Percentiles rank a stretch among this genome's conserved stretches.
These are phyloP conservation scores for Aspergillus aculeatus DNA, from an alignment of 2,329 filamentous ascomycete genomes.

Conservation along the genomic window DNA sequence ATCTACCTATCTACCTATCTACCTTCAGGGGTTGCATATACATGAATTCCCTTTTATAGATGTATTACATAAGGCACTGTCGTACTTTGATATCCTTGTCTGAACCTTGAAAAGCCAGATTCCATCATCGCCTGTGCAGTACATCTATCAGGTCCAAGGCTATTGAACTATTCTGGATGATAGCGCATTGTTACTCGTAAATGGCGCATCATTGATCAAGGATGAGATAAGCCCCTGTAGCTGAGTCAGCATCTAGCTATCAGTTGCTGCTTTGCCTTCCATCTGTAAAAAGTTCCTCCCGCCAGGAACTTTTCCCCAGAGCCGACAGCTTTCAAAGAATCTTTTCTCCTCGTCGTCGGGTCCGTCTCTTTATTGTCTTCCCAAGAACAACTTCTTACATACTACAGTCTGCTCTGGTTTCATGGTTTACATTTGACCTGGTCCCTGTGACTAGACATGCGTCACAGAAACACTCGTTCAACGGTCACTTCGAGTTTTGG, in stretches of 20 bases:
- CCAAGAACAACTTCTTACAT: not conserved
- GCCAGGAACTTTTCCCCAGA: not conserved
- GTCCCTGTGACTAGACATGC: slow-evolving; percentile 26
- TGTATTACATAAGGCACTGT: too few species aligned
- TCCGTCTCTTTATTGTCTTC: not conserved
- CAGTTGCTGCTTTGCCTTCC: not conserved
- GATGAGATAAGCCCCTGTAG: not conserved
- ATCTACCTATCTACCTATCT: not conserved
- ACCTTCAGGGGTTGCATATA: not conserved
- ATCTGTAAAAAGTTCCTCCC: not conserved
- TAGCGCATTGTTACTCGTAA: not conserved
- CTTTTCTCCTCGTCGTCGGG: not conserved
- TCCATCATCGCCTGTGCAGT: not conserved
- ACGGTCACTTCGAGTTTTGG: slow-evolving; percentile 28
- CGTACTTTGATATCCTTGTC: too few species aligned
- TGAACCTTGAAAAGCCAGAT: not conserved
- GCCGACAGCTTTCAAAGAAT: not conserved
- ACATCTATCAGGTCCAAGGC: too few species aligned
- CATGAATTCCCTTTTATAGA: not conserved
- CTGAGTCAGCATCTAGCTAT: slow-evolving; percentile 1
- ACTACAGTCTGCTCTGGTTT: not conserved
- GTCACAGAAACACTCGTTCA: slow-evolving; percentile 22
- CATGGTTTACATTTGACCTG: not conserved
- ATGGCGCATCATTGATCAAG: slow-evolving; percentile 1
- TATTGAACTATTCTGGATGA: too few species aligned